Evolutionary conservation across 257 asterid genomes (phyloP), one percentile per base, ranked within the genome.

Genomic region (Solanum clarkiae): DNA sequence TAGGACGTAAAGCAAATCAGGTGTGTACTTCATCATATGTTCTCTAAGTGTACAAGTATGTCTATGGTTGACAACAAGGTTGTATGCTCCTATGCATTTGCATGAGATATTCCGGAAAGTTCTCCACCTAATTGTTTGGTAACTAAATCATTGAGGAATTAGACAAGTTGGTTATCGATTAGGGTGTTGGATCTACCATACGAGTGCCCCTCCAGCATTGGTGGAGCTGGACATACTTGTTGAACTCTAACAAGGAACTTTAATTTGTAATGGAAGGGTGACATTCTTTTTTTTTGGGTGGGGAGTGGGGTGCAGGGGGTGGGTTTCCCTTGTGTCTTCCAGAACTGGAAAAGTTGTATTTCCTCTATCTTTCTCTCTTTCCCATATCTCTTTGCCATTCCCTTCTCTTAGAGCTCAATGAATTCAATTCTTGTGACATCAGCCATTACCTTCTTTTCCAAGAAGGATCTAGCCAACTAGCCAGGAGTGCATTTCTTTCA

Each of bases 1-100:
- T 95, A 87, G 98, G 98, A 66, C 98, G 97, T 80, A 94, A 95
- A 90, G 98, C 98, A 63, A 94, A 94, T 87, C 98, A 95, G 98
- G 98, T 95, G 81, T 91, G 66, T 63, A 87, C 87, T 84, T 66
- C 56, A 53, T 66, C 26, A 77, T 26, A 53, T 77, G 82, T 9
- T 77, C 26, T 77, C 47, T 1, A 47, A 49, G 22, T 53, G 26
- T 51, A 17, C 12, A 24, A 51, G 47, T 26, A 49, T 8, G 24
- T 77, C 6, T 24, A 26, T 51, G 13, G 45, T 77, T 77, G 17
- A 77, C 45, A 49, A 77, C 63, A 24, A 77, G 40, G 63, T 51
- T 16, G 15, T 24, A 53, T 77, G 62, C 47, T 75, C 65, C 82
- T 51, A 51, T 29, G 14, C 22, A 29, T 77, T 51, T 77, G 45